These are phyloP conservation scores for Syzygium grande DNA, from an alignment of 345 rosid genomes.

Conservation along the genomic window DNA sequence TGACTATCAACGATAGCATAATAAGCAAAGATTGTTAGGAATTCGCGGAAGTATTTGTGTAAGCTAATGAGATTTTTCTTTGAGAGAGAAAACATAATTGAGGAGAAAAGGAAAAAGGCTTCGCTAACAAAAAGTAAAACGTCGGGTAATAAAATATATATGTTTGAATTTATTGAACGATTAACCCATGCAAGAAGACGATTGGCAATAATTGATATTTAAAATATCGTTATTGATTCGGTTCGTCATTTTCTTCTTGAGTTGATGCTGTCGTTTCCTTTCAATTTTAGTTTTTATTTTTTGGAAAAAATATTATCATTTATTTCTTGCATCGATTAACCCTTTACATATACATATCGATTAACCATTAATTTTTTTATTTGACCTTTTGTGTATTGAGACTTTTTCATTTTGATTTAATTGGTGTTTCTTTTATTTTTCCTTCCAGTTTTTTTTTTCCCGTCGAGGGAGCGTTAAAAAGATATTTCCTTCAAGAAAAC, in stretches of 20 bases:
- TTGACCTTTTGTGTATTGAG: neutral
- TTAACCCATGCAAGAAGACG: neutral
- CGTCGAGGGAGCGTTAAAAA: neutral
- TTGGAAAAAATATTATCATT: no score
- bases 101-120: neutral
- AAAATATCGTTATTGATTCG: no score
- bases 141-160: neutral
- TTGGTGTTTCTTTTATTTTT: no score
- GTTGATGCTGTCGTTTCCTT: neutral
- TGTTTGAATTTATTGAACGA: no score
- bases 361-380: no score
- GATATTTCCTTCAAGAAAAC: neutral
- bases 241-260: neutral
- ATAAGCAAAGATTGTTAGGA: neutral
- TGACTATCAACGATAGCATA: accelerated
- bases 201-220: neutral
- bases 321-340: neutral
- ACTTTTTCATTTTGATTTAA: no score
- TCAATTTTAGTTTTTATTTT: neutral
- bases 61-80: no score
- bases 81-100: neutral
- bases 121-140: no score
- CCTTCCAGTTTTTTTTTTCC: no score
- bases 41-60: accelerated
- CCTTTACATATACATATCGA: neutral